Base-by-base conservation (phyloP, 352 stramenopile genomes). In the Phytophthora sp. region DNA sequence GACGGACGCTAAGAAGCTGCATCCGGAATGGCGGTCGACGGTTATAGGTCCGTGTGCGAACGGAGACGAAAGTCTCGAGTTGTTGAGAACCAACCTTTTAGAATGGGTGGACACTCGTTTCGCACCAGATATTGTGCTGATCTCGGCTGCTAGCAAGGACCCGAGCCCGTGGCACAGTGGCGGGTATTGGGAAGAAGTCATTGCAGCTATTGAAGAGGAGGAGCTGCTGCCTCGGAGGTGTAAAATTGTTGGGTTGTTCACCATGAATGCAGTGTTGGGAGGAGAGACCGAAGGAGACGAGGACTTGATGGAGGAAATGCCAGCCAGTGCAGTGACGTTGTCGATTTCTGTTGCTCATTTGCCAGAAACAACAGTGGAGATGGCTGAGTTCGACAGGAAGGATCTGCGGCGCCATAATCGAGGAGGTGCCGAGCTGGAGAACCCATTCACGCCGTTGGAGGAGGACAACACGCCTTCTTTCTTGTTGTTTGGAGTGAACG, bases 401-500 rank as follows among this genome's bases (percentile, higher is more conserved):
- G 66, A 67, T 18, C 61, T 92, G 18, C 65, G 79, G 23, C 73
- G 71, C 48, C 66, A 62, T 39, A 57, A 73, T 35, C 77, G 72
- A 46, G 73, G 63, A 17, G 56, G 38, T 28, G 18, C 56, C 2
- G 67, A 68, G 58, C 26, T 68, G 7, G 66, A 79, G 2, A 60
- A 77, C 30, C 72, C 76, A 4, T 85, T 88, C 44, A 46, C 43
- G 12, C 12, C 4, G 2, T 13, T 65, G 11, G 30, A 54, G 13
- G 54, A 58, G 0, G 21, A 28, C 6, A 71, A 52, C 1, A 31
- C 35, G 2, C 70, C 78, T n/a, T 87, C 74, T 20, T 76, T 88
- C 31, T 28, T 90, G 32, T n/a, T 89, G 13, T 87, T 84, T 46
- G 77, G 79, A 41, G 75, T 75, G 18, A 89, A 89, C 52, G 52